Evolutionary conservation across 2,329 filamentous ascomycete genomes (phyloP).

Genomic region (Fusarium setosum): DNA sequence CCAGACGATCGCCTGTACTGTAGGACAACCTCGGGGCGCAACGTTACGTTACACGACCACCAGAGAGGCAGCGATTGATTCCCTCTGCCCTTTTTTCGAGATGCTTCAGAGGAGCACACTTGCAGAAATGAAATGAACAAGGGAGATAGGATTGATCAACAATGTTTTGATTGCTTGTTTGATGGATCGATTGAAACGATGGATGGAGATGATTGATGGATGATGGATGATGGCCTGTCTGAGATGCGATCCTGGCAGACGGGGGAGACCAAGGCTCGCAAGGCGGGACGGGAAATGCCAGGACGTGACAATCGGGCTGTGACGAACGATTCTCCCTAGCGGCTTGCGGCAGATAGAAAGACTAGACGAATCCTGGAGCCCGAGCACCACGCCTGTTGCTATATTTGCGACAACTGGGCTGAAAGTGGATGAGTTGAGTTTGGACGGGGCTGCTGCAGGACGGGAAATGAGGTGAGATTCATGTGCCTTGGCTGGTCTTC

Average conservation of each 20-base stretch:
- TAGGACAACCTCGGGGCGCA: conserved; percentile 31
- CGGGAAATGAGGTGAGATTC: neutral
- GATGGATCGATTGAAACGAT: neutral
- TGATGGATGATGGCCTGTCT: no score
- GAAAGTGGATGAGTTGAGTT: neutral
- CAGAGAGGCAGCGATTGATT: conserved; percentile 8
- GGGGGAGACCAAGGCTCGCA: no score
- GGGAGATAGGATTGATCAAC: neutral
- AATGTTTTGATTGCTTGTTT: neutral
- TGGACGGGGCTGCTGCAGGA: neutral
- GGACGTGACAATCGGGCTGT: conserved; percentile 16
- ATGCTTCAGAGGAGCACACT: conserved; percentile 3
- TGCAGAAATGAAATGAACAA: conserved; percentile 5
- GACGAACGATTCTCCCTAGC: neutral
- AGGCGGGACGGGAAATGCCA: conserved; percentile 23
- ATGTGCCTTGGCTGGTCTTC: no score
- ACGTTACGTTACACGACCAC: conserved; percentile 44
- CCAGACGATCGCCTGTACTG: no score
- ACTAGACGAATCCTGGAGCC: conserved; percentile 16
- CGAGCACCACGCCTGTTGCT: conserved; percentile 26
- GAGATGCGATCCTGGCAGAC: no score
- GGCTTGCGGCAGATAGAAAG: conserved; percentile 25
- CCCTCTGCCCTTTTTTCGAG: neutral
- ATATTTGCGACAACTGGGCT: conserved; percentile 38
- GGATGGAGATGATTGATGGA: no score